Percentiles rank a stretch among this genome's conserved stretches.
These are phyloP conservation scores for Nissolia schottii DNA, from an alignment of 306 rosid species.

Conservation along the genomic window DNA sequence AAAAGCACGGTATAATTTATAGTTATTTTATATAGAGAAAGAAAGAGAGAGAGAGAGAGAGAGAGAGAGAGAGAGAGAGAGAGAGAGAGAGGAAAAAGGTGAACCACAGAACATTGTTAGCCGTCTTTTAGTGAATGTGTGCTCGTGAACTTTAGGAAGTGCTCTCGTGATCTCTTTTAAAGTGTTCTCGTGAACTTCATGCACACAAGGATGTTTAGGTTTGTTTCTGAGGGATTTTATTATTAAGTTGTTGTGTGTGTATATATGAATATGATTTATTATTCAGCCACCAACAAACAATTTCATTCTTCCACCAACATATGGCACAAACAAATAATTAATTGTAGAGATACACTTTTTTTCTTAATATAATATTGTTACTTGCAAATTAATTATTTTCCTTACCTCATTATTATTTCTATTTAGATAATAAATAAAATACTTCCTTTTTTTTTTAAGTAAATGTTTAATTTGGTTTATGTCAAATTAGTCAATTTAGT, in stretches of 20 bases:
- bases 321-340: neutral
- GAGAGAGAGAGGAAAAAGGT: neutral
- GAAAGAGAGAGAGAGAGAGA: neutral
- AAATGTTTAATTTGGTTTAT: no score
- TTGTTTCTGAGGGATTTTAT: conserved; percentile 34
- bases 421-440: no score
- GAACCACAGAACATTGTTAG: conserved; percentile 33
- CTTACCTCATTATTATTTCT: neutral
- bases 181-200: conserved; percentile 52
- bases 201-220: conserved; percentile 23
- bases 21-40: no score
- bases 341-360: neutral
- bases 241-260: conserved; percentile 25
- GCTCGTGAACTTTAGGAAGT: conserved; percentile 59
- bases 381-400: neutral
- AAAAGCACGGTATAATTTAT: conserved; percentile 6
- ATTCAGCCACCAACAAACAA: conserved; percentile 15
- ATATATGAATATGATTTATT: conserved; percentile 20
- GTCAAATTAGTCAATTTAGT: no score
- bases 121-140: conserved; percentile 47
- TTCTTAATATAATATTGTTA: no score
- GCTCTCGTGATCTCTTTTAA: conserved; percentile 57
- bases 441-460: no score
- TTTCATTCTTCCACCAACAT: conserved; percentile 7
- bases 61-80: neutral